phyloP scores from a whole-genome alignment of 805 yeast species.

The Cyberlindnera euphorbiiphila region DNA sequence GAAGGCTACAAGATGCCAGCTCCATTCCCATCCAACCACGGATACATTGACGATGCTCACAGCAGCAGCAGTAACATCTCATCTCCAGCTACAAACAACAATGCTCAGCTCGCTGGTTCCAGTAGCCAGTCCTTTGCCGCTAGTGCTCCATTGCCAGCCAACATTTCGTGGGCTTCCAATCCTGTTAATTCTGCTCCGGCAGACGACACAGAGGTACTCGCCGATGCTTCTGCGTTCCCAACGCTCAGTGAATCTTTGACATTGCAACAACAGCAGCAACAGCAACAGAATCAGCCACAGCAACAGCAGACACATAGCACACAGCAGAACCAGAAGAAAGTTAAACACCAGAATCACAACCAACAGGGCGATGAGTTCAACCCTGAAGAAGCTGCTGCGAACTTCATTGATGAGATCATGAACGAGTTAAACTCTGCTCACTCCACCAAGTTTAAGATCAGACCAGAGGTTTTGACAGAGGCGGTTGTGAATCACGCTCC shows the following conservation, averaged over 20 bases:
- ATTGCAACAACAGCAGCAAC: slow-evolving; percentile 32
- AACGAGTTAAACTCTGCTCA: slow-evolving; percentile 33
- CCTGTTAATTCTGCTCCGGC: slow-evolving; percentile 13
- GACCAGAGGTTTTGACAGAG: slow-evolving; percentile 4
- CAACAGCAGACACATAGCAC: too few species aligned
- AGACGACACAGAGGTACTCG: slow-evolving; percentile 25
- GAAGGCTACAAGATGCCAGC: slow-evolving; percentile 18
- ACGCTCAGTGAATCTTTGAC: slow-evolving; percentile 45
- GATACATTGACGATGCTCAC: slow-evolving; percentile 8
- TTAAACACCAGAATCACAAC: slow-evolving; percentile 20
- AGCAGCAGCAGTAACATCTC: slow-evolving; percentile 13
- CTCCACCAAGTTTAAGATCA: slow-evolving; percentile 2
- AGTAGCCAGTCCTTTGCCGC: slow-evolving; percentile 20
- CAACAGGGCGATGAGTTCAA: slow-evolving; percentile 27
- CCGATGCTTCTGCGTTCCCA: slow-evolving; percentile 55
- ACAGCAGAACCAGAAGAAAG: slow-evolving; percentile 26
- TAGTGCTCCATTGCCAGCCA: slow-evolving; percentile 58
- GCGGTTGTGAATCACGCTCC: slow-evolving; percentile 4
- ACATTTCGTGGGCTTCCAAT: slow-evolving; percentile 61
- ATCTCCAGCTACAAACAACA: slow-evolving; percentile 18
- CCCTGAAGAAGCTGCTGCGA: slow-evolving; percentile 43
- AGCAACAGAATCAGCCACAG: slow-evolving; percentile 28
- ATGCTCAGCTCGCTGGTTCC: slow-evolving; percentile 10
- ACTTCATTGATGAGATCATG: slow-evolving; percentile 46
- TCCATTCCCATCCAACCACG: slow-evolving; percentile 16